Base-by-base conservation (phyloP, 306 rosid genomes). In the Alnus glutinosa region DNA sequence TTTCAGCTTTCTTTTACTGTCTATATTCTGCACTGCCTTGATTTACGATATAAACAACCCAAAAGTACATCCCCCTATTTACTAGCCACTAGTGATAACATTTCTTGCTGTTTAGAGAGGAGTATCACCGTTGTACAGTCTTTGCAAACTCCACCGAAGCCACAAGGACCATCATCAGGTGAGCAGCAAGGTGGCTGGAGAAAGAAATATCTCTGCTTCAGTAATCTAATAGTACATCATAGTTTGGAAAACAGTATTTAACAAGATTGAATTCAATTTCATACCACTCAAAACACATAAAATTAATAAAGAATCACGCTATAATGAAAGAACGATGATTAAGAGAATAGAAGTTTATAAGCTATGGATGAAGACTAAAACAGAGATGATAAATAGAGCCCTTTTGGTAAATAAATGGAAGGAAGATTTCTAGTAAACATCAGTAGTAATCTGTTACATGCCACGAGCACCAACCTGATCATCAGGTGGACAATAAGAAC, bases 401-500 rank as follows among this genome's bases (percentile, higher is more conserved):
- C 76, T 7, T 14, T 49, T 36, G 32, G n/a, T 70, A 78, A 59
- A 48, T 48, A 79, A 64, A 79, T 72, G 57, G 34, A 64, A 79
- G 47, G 15, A 49, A 74, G 39, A 57, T 52, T 75, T 64, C 59
- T 14, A 1, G 34, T 50, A 69, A 4, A 55, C 70, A 77, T 77
- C 66, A 61, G 78, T 48, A 63, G 62, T 73, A 42, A 42, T 42
- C 46, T 42, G 46, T 67, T 48, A 66, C 48, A 71, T 34, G 23
- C 28, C 30, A 64, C 67, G 81, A 88, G 76, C 71, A 80, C 46
- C 78, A 74, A 92, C 98, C 95, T 94, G 98, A 85, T 94, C 98
- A 84, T 94, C 98, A 61, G 98, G 98, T 62, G 98, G 94, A 83
- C 98, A 94, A 74, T 88, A 94, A 49, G 98, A 92, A 78, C 89